Evolutionary conservation across 140 eudicot species (phyloP), one percentile per base, ranked within the genome.

Genomic region (Bidens hawaiensis): DNA sequence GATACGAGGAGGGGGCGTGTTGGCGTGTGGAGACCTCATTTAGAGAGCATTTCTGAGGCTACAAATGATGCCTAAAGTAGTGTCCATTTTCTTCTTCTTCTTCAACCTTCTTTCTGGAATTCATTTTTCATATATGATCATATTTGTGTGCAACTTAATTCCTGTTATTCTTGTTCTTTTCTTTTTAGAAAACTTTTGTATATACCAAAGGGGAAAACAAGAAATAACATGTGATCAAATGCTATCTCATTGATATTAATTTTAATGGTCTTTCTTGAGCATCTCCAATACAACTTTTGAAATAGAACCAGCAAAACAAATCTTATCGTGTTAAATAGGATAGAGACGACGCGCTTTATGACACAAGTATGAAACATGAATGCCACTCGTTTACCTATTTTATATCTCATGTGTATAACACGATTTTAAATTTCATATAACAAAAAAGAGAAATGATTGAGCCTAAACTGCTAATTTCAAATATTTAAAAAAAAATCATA

Each of bases 21-120:
- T 15, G 86, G 83, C 3, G 90, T 90, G 15, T 90, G 97, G 97
- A 75, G 96, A 46, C 97, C 97, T 45, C 97, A 71, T 67, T 75
- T 90, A 46, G 96, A 90, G 73, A 87, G 97, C 80, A 90, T 90
- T 74, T 81, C 79, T 12, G 97, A 90, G 70, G 75, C 93, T 16
- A 60, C 76, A 19, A 30, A 30, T 25, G 93, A 81, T 65, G 62
- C 60, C 7, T 75, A 56, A 68, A 24, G 36, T 61, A 54, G 5
- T 62, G 67, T 45, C 10, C 62, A 13, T n/a, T 54, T 60, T 68
- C 45, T 10, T 38, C 38, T 23, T 36, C 27, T 69, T 31, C 27
- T 68, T 38, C 27, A 6, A 46, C 17, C 16, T 11, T 11, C 36
- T 36, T 67, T 42, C n/a, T n/a, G n/a, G 56, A 36, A 69, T 69